A percentile compares a stretch with the other conserved stretches of the same genome.
These are phyloP conservation scores for Petunia secreta DNA, from an alignment of 257 asterid species.

Conservation along the genomic window DNA sequence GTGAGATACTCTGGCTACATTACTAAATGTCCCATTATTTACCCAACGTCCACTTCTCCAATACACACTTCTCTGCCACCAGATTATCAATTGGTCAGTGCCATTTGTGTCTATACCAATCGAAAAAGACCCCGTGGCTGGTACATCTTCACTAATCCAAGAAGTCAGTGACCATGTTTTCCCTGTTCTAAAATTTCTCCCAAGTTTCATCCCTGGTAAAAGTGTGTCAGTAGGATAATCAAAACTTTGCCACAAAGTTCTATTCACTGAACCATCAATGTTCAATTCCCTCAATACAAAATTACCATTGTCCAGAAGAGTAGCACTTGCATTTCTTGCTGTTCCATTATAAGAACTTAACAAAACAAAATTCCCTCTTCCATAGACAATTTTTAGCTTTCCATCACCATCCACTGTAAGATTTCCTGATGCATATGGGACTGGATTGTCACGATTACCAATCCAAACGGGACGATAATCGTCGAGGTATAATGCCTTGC, in stretches of 20 bases:
- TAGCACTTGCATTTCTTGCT: constrained; percentile 33
- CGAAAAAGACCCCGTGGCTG: constrained; percentile 37
- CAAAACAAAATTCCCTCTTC: neutral
- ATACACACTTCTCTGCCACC: constrained; percentile 25
- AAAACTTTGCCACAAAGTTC: constrained; percentile 41
- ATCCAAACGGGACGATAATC: constrained; percentile 37
- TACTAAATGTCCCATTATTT: neutral
- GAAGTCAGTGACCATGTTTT: constrained; percentile 35
- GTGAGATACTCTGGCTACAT: constrained; percentile 11
- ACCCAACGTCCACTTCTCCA: constrained; percentile 19
- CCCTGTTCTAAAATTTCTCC: constrained; percentile 36
- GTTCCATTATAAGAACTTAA: constrained; percentile 5
- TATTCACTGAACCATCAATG: constrained; percentile 26
- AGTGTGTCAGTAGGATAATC: constrained; percentile 42
- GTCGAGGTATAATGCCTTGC: neutral
- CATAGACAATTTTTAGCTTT: constrained; percentile 27
- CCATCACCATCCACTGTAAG: constrained; percentile 35
- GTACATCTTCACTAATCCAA: constrained; percentile 31
- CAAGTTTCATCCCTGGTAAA: constrained; percentile 43
- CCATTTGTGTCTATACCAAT: neutral
- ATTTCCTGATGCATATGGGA: constrained; percentile 28
- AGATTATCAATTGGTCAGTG: constrained; percentile 28
- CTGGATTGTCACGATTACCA: constrained; percentile 35
- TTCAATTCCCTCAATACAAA: constrained; percentile 29
- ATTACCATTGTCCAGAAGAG: constrained; percentile 34